Evolutionary conservation across 768 basidiomycete species (phyloP), one percentile per base, ranked within the genome.

Genomic region (Kwoniella shandongensis): DNA sequence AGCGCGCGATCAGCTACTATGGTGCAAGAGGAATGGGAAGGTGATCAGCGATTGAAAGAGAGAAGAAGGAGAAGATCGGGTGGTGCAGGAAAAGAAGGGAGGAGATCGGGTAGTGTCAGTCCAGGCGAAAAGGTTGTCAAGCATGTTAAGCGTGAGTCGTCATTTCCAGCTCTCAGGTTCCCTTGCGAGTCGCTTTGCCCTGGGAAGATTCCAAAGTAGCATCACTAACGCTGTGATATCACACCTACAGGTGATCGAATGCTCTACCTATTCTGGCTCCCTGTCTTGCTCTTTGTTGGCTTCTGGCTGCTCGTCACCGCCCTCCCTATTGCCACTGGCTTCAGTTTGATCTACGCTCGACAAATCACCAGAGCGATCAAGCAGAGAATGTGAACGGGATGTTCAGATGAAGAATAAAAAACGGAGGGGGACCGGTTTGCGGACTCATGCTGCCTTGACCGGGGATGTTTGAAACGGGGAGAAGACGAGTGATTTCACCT

Each of bases 211-310:
- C 1, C 26, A 26, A 46, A 17, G 17, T 46, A 38, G 36, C 48
- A n/a, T n/a, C n/a, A n/a, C n/a, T n/a, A n/a, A n/a, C n/a, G n/a
- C n/a, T n/a, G n/a, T n/a, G n/a, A n/a, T n/a, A n/a, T n/a, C n/a
- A n/a, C n/a, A n/a, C n/a, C 15, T 42, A 39, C 46, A 65, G 68
- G 62, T 15, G 78, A 79, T 51, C 55, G 63, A 30, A 79, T 79
- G 78, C 60, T 79, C 12, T 72, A 72, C 57, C 62, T 78, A 45
- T 79, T 79, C 65, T 79, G 78, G 77, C 53, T 77, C 17, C 78
- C 78, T 1, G 66, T 78, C 27, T 63, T 78, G n/a, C 63, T 69
- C 10, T 72, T 76, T 40, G 69, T 73, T 3, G 66, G 67, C 13
- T 70, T 73, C 38, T 73, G 69, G 72, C 44, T 69, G 10, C 26